Base-by-base conservation (phyloP, 768 basidiomycete species). In the Dacryopinax spathularia region DNA sequence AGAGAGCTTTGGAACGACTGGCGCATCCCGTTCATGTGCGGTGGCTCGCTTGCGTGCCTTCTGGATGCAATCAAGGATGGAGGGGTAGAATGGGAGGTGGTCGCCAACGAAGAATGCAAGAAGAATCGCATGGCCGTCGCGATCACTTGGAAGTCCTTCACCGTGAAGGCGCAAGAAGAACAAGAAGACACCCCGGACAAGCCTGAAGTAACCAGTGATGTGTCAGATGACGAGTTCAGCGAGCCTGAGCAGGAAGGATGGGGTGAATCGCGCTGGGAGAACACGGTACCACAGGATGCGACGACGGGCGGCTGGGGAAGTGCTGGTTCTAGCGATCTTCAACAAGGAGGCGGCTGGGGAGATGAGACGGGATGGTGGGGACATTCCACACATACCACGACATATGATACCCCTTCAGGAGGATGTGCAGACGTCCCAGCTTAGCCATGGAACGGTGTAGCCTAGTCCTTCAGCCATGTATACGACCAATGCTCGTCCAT, bases 41-140 rank as follows among this genome's bases (percentile, higher is more conserved):
- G 83, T 7, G 85, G 84, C 0, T 83, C 80, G 79, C 75, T 85
- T n/a, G 83, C 84, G 66, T 65, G 80, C 16, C 70, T 85, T 27
- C 69, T 82, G 0, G 73, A 76, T 34, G 80, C 81, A 0, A 73
- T 82, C 2, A 79, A 81, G 36, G 71, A 74, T 20, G 62, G 63
- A 34, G 63, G 33, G 33, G 56, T 33, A 48, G 41, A 43, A 33
- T 60, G 34, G 63, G 63, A 63, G 27, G 22, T 35, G 59, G 56
- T 56, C 20, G 36, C 22, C 25, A 56, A 22, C 3, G 48, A 56
- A 6, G 48, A 56, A 56, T 27, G 48, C 20, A 56, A 6, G 48
- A 13, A 29, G 18, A 27, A 56, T 20, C 48, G 48, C 22, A 3
- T 29, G 48, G 48, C 48, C 5, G 18, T 29, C 9, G 29, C 10